A percentile compares a stretch with the other conserved stretches of the same genome.
phyloP scores from a whole-genome alignment of 2,329 filamentous ascomycete genomes.

The Plectosphaerella sp. region DNA sequence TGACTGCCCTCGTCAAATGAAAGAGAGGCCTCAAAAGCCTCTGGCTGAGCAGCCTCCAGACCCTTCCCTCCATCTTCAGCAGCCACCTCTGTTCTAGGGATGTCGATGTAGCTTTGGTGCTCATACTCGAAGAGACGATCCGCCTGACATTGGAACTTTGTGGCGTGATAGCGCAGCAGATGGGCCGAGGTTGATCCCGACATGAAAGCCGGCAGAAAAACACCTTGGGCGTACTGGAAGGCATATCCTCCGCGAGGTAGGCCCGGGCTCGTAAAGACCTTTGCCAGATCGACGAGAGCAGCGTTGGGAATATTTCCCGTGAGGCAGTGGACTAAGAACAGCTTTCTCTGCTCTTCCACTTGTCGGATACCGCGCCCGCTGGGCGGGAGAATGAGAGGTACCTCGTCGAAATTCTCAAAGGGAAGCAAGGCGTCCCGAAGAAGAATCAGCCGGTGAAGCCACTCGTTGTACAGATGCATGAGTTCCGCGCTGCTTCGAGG shows the following conservation, averaged over 20 bases:
- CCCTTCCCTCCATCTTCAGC: neutral
- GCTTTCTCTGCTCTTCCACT: slow-evolving; percentile 1
- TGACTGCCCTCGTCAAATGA: neutral
- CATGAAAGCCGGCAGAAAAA: slow-evolving; percentile 2
- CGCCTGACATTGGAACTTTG: neutral
- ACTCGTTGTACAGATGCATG: slow-evolving; percentile 17
- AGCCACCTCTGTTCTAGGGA: neutral
- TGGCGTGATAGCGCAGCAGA: slow-evolving; percentile 2
- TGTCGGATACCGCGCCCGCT: neutral
- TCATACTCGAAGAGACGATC: neutral
- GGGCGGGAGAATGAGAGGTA: slow-evolving; percentile 1
- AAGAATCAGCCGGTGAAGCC: slow-evolving; percentile 16
- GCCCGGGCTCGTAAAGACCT: neutral
- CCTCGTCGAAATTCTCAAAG: slow-evolving; percentile 17
- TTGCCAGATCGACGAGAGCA: slow-evolving; percentile 3
- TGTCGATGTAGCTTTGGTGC: neutral
- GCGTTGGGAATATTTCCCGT: slow-evolving; percentile 1
- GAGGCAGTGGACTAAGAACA: slow-evolving; percentile 1
- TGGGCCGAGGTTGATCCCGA: neutral
- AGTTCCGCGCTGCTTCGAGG: slow-evolving; percentile 6
- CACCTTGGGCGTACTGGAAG: slow-evolving; percentile 1
- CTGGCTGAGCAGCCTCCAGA: neutral
- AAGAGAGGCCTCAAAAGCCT: neutral
- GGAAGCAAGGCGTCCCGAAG: slow-evolving; percentile 15
- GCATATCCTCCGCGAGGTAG: slow-evolving; percentile 1